phyloP scores from a whole-genome alignment of 352 stramenopile species.

The Salisapilia sapeloensis region DNA sequence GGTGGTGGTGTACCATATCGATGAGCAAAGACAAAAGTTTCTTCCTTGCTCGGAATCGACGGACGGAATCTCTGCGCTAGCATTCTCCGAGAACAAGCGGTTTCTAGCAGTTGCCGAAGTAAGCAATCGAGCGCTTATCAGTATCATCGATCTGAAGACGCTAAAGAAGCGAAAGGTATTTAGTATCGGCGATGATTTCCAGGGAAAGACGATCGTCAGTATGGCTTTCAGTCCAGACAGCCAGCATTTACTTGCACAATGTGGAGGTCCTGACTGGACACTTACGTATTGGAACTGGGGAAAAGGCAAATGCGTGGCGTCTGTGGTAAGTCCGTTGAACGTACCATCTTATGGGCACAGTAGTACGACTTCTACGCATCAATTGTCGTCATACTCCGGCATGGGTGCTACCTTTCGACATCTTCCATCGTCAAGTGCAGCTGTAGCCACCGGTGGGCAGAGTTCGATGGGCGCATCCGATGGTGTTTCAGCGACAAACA shows the following conservation, averaged over 20 bases:
- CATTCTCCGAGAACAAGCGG: conserved; percentile 45
- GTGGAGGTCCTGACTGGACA: conserved; percentile 70
- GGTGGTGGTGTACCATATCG: conserved; percentile 74
- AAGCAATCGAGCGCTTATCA: conserved; percentile 47
- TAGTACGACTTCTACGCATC: no score
- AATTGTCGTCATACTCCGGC: no score
- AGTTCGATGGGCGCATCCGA: background rate
- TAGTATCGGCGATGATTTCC: conserved; percentile 40
- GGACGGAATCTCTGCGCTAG: conserved; percentile 41
- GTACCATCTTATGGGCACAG: no score
- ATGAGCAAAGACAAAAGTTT: conserved; percentile 86
- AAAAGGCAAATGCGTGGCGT: conserved; percentile 77
- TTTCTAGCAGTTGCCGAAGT: conserved; percentile 70
- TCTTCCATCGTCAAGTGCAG: no score
- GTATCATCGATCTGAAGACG: conserved; percentile 81
- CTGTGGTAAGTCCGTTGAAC: conserved; percentile 50
- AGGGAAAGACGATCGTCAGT: conserved; percentile 50
- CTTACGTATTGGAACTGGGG: conserved; percentile 87
- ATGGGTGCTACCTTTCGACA: no score
- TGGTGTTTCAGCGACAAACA: background rate
- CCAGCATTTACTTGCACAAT: conserved; percentile 81
- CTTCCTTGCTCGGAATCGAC: conserved; percentile 65
- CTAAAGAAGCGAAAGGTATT: conserved; percentile 85
- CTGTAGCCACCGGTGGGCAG: background rate
- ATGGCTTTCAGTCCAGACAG: conserved; percentile 85